Percentiles rank a stretch among this genome's conserved stretches.
These are phyloP conservation scores for Cladobotryum protrusum DNA, from an alignment of 2,329 filamentous ascomycete genomes.

Conservation along the genomic window DNA sequence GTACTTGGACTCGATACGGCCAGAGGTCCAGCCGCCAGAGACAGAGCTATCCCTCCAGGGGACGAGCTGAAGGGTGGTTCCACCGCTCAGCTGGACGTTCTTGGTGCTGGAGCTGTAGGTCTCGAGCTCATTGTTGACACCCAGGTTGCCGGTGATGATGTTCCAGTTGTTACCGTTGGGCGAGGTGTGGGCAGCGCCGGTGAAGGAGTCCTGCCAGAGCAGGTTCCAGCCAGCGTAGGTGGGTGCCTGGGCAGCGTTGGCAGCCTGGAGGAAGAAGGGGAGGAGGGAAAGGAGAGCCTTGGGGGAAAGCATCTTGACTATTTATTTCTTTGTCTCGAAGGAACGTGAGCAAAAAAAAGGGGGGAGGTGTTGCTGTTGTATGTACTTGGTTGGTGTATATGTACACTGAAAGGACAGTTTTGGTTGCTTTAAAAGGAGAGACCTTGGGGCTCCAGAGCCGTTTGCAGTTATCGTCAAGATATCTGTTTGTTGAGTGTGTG, in stretches of 20 bases:
- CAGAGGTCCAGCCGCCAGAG: constrained; percentile 45
- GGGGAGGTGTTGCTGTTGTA: neutral
- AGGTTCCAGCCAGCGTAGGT: constrained; percentile 32
- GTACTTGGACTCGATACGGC: constrained; percentile 45
- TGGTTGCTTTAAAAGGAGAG: constrained; percentile 4
- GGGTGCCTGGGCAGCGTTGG: constrained; percentile 33
- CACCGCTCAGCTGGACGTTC: constrained; percentile 47
- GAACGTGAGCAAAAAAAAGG: neutral
- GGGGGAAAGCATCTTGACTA: constrained; percentile 6
- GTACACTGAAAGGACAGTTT: constrained; percentile 1
- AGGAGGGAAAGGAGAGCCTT: constrained; percentile 19
- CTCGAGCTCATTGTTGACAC: constrained; percentile 48
- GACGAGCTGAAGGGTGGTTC: constrained; percentile 45
- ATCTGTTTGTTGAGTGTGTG: constrained; percentile 2
- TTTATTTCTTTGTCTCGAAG: neutral
- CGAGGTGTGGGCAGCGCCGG: constrained; percentile 27
- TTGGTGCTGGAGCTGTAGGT: constrained; percentile 39
- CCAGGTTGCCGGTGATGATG: constrained; percentile 32
- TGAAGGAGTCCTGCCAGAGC: constrained; percentile 40
- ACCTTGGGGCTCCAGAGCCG: constrained; percentile 9
- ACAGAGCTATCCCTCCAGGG: constrained; percentile 35
- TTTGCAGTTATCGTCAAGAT: constrained; percentile 9
- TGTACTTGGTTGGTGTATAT: constrained; percentile 9
- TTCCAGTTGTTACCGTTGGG: constrained; percentile 37
- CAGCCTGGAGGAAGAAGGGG: constrained; percentile 25